phyloP scores from a whole-genome alignment of 305 asterid genomes.

The Ilex paraguariensis region DNA sequence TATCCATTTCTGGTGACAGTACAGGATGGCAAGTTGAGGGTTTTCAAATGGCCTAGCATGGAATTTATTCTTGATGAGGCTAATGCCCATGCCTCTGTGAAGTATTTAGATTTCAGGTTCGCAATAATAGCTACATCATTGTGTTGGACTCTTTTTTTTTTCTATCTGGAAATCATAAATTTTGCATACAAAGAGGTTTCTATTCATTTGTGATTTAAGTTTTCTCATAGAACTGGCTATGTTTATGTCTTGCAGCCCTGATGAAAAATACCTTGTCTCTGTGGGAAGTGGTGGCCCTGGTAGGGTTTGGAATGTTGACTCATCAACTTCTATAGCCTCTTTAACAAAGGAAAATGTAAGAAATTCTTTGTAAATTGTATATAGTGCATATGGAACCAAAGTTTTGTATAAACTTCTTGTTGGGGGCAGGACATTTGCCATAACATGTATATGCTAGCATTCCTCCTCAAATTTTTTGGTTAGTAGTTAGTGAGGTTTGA shows the following conservation, averaged over 20 bases:
- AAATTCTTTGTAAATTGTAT: conserved; percentile 1
- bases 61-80: conserved; percentile 54
- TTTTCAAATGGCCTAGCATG: conserved; percentile 88
- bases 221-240: conserved; percentile 17
- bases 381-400: no score
- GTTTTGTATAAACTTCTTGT: no score
- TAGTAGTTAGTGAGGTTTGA: not conserved
- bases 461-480: not conserved
- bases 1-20: conserved; percentile 39
- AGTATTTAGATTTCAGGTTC: conserved; percentile 92
- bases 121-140: not conserved
- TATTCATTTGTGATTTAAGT: conserved; percentile 4
- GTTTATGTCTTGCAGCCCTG: conserved; percentile 57
- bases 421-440: no score
- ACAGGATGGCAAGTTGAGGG: conserved; percentile 94
- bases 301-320: conserved; percentile 71
- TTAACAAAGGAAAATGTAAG: conserved; percentile 66
- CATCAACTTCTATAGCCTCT: conserved; percentile 55
- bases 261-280: conserved; percentile 82
- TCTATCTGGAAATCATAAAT: no score
- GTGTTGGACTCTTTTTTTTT: no score
- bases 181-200: no score
- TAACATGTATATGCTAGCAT: no score
- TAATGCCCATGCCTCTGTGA: conserved; percentile 68
- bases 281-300: conserved; percentile 82